These are phyloP conservation scores for Piromyces sp. DNA, from an alignment of 192 early-diverging fungal genomes.

Conservation along the genomic window DNA sequence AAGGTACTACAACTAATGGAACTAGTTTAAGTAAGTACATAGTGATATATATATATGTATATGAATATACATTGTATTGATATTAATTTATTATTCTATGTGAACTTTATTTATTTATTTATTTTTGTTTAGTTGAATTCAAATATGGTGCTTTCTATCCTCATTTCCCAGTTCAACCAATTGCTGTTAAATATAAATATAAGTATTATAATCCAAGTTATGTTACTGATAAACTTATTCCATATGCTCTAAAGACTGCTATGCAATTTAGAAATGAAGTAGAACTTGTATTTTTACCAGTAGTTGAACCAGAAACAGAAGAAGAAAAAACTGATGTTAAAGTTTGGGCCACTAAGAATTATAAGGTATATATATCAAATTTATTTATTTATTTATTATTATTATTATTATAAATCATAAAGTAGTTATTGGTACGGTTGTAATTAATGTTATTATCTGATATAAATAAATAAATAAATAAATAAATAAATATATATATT, in stretches of 20 bases:
- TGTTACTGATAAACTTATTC: background rate
- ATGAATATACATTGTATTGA: too few species aligned
- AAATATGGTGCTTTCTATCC: background rate
- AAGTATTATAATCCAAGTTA: background rate
- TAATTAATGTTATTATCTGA: too few species aligned
- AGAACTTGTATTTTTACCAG: background rate
- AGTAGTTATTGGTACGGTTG: too few species aligned
- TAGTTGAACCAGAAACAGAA: background rate
- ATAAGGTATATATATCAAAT: background rate
- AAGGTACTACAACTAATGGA: background rate
- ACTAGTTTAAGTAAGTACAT: background rate
- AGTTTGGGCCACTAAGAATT: background rate
- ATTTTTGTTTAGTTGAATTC: background rate
- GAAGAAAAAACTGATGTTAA: background rate
- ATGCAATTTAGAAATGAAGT: background rate
- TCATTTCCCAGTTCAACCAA: background rate
- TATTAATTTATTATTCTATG: too few species aligned
- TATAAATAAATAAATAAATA: too few species aligned
- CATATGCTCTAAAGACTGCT: background rate
- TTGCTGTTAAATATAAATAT: background rate
- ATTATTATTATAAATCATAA: too few species aligned
- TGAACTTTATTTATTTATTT: too few species aligned
- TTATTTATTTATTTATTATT: too few species aligned
- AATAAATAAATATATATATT: too few species aligned
- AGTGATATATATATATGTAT: too few species aligned